These are phyloP conservation scores for Scalesia atractyloides DNA, from an alignment of 129 eudicot genomes.

Conservation along the genomic window DNA sequence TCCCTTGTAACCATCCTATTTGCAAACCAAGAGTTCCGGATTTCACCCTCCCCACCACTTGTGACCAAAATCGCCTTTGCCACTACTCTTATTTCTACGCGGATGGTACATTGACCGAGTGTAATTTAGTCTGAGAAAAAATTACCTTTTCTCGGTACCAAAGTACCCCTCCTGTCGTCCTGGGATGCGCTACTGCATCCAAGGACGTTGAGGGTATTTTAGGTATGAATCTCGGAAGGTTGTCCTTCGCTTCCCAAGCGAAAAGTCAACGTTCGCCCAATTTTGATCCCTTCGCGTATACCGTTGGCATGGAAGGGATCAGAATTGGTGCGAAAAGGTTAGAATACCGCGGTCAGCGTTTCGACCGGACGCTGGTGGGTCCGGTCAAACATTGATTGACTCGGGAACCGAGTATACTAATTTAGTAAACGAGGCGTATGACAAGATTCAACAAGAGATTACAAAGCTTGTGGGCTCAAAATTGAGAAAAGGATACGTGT, in stretches of 20 bases:
- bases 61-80: conserved; percentile 76
- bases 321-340: conserved; percentile 49
- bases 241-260: conserved; percentile 71
- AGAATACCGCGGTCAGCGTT: conserved; percentile 47
- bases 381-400: conserved; percentile 81
- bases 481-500: conserved; percentile 52
- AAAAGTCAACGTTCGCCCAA: conserved; percentile 74
- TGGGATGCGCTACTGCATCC: conserved; percentile 69
- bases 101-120: conserved; percentile 87
- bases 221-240: conserved; percentile 82
- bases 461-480: conserved; percentile 44
- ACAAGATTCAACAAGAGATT: conserved; percentile 51
- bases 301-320: conserved; percentile 56
- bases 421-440: conserved; percentile 64
- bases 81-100: conserved; percentile 87
- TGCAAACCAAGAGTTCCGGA: conserved; percentile 82
- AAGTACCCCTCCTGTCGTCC: conserved; percentile 74
- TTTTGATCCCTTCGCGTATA: conserved; percentile 67
- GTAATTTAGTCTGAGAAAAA: conserved; percentile 72
- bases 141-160: conserved; percentile 53
- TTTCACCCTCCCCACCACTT: conserved; percentile 73
- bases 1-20: conserved; percentile 75
- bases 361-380: conserved; percentile 68
- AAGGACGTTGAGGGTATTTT: conserved; percentile 72
- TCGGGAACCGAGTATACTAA: conserved; percentile 78